Conservation (phyloP, 129 eudicot species). For the carrot (Daucus carota) region DNA sequence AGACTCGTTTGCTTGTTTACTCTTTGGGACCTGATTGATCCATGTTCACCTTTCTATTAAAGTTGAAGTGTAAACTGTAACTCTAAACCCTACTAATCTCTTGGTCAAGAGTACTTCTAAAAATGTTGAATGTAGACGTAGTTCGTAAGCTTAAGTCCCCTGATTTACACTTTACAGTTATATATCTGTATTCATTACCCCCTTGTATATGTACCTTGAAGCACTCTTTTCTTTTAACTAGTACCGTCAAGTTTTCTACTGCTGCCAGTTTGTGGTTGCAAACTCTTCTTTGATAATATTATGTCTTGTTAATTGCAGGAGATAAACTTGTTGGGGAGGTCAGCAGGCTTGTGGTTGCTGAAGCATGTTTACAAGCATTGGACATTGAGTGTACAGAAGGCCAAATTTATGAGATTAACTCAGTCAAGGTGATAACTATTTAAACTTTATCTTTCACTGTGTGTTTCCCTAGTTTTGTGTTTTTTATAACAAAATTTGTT, state of each 20-base stretch:
- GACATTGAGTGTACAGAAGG: constrained; percentile 76
- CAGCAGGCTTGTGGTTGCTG: constrained; percentile 96
- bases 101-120: too few relatives aligned
- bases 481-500: too few relatives aligned
- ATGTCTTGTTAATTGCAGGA: constrained; percentile 39
- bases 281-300: not conserved
- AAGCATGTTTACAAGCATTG: constrained; percentile 93
- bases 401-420: constrained; percentile 83
- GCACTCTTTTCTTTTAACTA: not conserved
- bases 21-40: too few relatives aligned
- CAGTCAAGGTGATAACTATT: constrained; percentile 35
- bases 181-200: too few relatives aligned
- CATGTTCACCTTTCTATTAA: too few relatives aligned
- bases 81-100: too few relatives aligned
- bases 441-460: not conserved
- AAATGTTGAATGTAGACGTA: too few relatives aligned
- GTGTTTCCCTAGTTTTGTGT: not conserved
- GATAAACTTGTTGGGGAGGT: constrained; percentile 98
- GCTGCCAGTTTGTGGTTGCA: not conserved
- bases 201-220: not conserved
- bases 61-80: too few relatives aligned
- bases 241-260: not conserved
- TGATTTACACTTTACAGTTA: not conserved
- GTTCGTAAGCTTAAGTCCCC: not conserved
- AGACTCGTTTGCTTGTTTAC: too few relatives aligned